Evolutionary conservation across 306 rosid genomes (phyloP).

Genomic region (Rubus parviflorus): DNA sequence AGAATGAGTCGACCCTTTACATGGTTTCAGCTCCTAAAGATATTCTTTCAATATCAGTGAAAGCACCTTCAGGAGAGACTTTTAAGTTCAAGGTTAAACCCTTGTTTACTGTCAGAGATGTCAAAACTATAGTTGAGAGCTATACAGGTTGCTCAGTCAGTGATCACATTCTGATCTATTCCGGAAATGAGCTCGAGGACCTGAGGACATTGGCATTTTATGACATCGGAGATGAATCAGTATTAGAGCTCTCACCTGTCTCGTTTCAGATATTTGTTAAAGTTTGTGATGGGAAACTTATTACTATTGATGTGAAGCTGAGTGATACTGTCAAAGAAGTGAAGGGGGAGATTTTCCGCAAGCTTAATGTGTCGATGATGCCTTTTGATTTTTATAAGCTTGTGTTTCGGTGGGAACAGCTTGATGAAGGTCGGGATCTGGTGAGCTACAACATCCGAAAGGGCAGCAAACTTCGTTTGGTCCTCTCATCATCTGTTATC

Average conservation of each 20-base stretch:
- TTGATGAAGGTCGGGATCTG: neutral
- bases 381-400: neutral
- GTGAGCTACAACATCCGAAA: constrained; percentile 18
- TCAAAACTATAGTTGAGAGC: constrained; percentile 27
- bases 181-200: constrained; percentile 23
- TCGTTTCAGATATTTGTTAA: constrained; percentile 28
- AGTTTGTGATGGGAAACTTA: constrained; percentile 14
- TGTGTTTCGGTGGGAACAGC: constrained; percentile 17
- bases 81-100: neutral
- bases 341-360: constrained; percentile 15
- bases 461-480: constrained; percentile 7
- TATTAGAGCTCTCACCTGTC: constrained; percentile 13
- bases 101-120: constrained; percentile 22
- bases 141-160: neutral
- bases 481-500: neutral
- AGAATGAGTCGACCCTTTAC: constrained; percentile 16
- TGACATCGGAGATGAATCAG: constrained; percentile 17
- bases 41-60: constrained; percentile 10
- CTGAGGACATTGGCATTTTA: constrained; percentile 32
- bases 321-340: constrained; percentile 5
- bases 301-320: constrained; percentile 14
- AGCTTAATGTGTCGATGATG: constrained; percentile 2
- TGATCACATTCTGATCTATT: constrained; percentile 8
- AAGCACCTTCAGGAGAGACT: constrained; percentile 10
- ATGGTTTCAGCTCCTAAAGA: constrained; percentile 23